These are phyloP conservation scores for Plasmodium chabaudi DNA, from an alignment of 169 alveolate species.

Conservation along the genomic window DNA sequence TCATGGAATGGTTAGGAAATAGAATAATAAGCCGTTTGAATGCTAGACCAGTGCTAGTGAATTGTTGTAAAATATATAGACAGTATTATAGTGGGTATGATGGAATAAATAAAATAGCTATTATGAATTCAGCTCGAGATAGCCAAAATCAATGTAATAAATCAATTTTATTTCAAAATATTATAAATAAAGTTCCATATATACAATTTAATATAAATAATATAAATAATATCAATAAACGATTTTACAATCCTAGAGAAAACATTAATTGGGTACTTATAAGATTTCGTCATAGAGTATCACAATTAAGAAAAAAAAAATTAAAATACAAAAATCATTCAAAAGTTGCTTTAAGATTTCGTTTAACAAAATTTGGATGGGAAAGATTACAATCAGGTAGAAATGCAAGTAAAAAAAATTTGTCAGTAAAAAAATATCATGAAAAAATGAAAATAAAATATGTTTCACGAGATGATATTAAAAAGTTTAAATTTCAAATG, in stretches of 20 bases:
- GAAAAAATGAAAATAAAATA: conserved; percentile 83
- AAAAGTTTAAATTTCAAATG: conserved; percentile 82
- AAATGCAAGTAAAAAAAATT: conserved; percentile 78
- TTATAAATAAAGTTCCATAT: background rate
- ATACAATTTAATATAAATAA: background rate
- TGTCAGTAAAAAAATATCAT: conserved; percentile 77
- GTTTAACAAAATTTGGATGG: conserved; percentile 87
- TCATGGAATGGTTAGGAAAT: conserved; percentile 9
- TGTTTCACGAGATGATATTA: conserved; percentile 83
- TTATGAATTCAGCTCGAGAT: background rate
- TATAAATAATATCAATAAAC: conserved; percentile 3
- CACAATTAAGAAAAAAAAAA: conserved; percentile 79
- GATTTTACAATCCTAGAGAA: conserved; percentile 56
- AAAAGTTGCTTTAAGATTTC: conserved; percentile 82
- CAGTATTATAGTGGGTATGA: background rate
- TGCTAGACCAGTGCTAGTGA: background rate
- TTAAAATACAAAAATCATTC: conserved; percentile 84
- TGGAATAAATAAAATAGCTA: background rate
- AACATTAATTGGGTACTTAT: conserved; percentile 81
- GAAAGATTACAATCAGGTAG: conserved; percentile 83
- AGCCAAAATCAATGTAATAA: conserved; percentile 5
- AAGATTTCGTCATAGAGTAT: conserved; percentile 78
- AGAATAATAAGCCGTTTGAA: conserved; percentile 2
- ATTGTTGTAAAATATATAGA: conserved; percentile 8
- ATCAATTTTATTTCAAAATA: conserved; percentile 4